Percentiles rank a stretch among this genome's conserved stretches.
Conservation (phyloP, 805 yeast species). For the Diddensiella transvaalensis region DNA sequence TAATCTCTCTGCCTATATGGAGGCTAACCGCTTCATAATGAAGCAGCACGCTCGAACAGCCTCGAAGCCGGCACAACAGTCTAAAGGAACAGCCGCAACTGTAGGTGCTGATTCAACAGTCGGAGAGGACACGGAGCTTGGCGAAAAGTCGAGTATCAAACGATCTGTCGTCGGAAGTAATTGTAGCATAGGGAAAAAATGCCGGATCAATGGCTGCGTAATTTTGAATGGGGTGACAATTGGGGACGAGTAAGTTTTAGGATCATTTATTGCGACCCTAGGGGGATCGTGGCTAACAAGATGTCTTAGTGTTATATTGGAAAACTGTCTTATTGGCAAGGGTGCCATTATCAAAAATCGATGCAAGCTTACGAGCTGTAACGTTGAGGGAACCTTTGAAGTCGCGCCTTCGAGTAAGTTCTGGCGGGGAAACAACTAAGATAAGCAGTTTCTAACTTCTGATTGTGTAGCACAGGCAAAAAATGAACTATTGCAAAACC, state of each 20-base stretch:
- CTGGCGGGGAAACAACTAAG: too few species aligned
- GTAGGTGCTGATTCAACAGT: conserved; percentile 85
- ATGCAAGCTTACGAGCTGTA: conserved; percentile 70
- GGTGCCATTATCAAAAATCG: conserved; percentile 61
- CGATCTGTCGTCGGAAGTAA: conserved; percentile 73
- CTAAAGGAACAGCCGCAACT: conserved; percentile 48
- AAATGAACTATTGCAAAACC: conserved; percentile 35
- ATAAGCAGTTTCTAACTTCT: too few species aligned
- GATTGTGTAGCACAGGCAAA: conserved; percentile 27
- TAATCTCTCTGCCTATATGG: conserved; percentile 78
- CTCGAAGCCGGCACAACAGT: conserved; percentile 23
- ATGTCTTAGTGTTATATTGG: conserved; percentile 39
- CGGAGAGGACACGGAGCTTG: conserved; percentile 63
- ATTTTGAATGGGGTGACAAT: conserved; percentile 65
- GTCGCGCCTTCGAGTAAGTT: conserved; percentile 40
- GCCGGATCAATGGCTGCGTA: conserved; percentile 84
- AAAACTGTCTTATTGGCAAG: conserved; percentile 83
- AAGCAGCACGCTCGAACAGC: conserved; percentile 46
- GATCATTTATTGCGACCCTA: conserved; percentile 39
- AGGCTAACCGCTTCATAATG: conserved; percentile 78
- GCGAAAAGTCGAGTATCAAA: conserved; percentile 83
- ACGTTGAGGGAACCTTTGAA: conserved; percentile 74
- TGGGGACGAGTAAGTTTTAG: conserved; percentile 57
- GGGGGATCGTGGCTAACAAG: background rate
- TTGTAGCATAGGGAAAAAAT: conserved; percentile 78